These are phyloP conservation scores for Prorocentrum cordatum DNA, from an alignment of 169 alveolate genomes.

Conservation along the genomic window DNA sequence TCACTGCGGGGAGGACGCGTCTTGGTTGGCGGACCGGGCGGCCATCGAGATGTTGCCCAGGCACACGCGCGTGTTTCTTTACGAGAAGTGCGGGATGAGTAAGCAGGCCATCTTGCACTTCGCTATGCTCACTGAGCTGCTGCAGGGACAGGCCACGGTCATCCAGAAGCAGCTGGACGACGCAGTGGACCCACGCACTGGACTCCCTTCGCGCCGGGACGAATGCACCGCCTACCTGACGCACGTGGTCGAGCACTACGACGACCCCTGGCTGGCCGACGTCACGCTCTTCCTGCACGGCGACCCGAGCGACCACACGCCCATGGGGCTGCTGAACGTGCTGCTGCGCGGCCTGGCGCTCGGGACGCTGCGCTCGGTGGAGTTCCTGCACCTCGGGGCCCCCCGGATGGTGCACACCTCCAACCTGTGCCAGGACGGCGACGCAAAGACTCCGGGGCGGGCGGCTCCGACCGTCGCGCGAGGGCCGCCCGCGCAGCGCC, in stretches of 20 bases:
- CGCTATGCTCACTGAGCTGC: too few species aligned
- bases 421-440: conserved; percentile 8
- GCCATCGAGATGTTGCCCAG: background rate
- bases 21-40: conserved; percentile 26
- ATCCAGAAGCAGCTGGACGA: conserved; percentile 8
- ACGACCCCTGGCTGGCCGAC: background rate
- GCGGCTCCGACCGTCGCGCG: too few species aligned
- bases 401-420: background rate
- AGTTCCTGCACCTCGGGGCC: too few species aligned
- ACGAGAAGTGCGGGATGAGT: conserved; percentile 34
- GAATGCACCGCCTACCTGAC: conserved; percentile 52
- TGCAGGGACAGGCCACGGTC: too few species aligned
- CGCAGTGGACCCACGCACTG: conserved; percentile 28
- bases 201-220: conserved; percentile 36
- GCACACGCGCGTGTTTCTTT: conserved; percentile 27
- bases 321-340: conserved; percentile 24
- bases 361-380: too few species aligned
- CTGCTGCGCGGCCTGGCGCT: background rate
- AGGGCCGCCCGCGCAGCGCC: too few species aligned
- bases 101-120: too few species aligned
- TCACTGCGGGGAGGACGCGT: conserved; percentile 19
- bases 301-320: conserved; percentile 47
- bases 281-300: conserved; percentile 35
- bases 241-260: background rate
- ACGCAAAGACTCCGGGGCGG: too few species aligned